Evolutionary conservation across 306 rosid genomes (phyloP), one percentile per base, ranked within the genome.

Genomic region (Macrotyloma uniflorum): DNA sequence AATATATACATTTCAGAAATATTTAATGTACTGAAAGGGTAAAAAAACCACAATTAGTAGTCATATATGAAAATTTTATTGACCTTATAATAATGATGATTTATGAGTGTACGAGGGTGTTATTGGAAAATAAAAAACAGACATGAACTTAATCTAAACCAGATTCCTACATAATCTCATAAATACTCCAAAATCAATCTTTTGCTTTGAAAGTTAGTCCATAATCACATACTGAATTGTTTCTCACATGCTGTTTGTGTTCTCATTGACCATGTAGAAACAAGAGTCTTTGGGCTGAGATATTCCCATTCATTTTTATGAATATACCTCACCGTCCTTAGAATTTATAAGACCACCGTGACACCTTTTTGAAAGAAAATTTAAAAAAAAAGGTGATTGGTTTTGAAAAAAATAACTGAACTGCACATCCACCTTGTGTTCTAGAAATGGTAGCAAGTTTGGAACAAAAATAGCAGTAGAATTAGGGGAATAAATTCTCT

Each of bases 311-410:
- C 43, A 57, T 73, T 73, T 70, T 23, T 36, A 1, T 54, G 54
- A 6, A 54, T 40, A 54, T 47, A 54, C 51, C 14, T 16, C 77
- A 74, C 70, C 70, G 70, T 43, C 79, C 79, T 59, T 59, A 24
- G 18, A 55, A 55, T 23, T 22, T 55, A 55, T 23, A 55, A 23
- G 63, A 23, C 10, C 4, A 53, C 6, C 59, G 13, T 8, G 58
- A 19, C 26, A 51, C 19, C 4, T 49, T 50, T 50, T 18, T 50
- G 22, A n/a, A 49, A 49, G 7, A 0, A 16, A 47, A 43, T n/a
- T n/a, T n/a, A 46, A 47, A 16, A 45, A 14, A 14, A 0, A 0
- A 40, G 14, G 3, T 11, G 26, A 50, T 50, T 18, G 24, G 57
- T 50, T 50, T 50, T 18, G 12, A 8, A 2, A 50, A 50, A 50